These are phyloP conservation scores for Vicia villosa DNA, from an alignment of 306 rosid species.

Conservation along the genomic window DNA sequence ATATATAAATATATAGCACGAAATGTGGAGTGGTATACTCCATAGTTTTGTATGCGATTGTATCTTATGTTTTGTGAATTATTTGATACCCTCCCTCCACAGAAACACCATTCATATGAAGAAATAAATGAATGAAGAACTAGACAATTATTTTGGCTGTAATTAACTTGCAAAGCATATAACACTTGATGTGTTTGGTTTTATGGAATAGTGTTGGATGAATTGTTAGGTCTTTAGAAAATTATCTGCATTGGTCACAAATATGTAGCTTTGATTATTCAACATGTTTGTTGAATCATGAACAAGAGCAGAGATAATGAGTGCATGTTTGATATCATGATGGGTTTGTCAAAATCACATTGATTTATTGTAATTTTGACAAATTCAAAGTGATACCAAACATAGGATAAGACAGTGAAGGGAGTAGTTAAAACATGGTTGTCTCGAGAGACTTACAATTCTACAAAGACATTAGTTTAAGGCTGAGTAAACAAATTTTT, in stretches of 20 bases:
- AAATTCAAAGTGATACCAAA: too few relatives aligned
- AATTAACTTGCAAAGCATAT: constrained; percentile 16
- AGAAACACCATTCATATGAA: not conserved
- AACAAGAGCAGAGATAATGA: too few relatives aligned
- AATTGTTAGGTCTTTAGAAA: not conserved
- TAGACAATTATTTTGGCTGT: not conserved
- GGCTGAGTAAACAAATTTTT: too few relatives aligned
- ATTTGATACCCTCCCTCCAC: not conserved
- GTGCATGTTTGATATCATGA: too few relatives aligned
- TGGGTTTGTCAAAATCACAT: too few relatives aligned
- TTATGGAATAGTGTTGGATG: not conserved
- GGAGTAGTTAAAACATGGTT: not conserved
- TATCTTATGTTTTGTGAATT: constrained; percentile 44
- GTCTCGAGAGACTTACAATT: not conserved
- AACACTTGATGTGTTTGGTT: constrained; percentile 8
- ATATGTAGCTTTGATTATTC: not conserved
- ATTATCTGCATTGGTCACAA: not conserved
- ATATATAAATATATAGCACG: constrained; percentile 51
- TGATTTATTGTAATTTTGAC: too few relatives aligned
- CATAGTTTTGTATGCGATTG: constrained; percentile 59
- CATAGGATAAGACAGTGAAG: not conserved
- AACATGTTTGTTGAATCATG: constrained; percentile 14
- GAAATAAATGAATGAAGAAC: constrained; percentile 27
- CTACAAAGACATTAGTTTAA: not conserved
- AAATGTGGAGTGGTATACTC: constrained; percentile 54